Evolutionary conservation across 352 stramenopile genomes (phyloP).

Genomic region (Phytophthora citricola): DNA sequence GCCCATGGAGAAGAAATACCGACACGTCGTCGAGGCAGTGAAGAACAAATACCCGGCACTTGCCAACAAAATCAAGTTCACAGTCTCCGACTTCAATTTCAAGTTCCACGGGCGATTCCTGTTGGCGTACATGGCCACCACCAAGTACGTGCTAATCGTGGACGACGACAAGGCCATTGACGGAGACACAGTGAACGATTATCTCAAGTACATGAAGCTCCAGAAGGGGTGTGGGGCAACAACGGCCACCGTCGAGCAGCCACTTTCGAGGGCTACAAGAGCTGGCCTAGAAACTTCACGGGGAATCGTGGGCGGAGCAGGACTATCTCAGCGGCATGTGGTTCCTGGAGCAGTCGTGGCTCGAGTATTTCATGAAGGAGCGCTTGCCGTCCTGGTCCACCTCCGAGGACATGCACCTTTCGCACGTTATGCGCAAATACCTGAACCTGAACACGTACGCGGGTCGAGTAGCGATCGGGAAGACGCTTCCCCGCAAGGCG

Average conservation of each 20-base stretch:
- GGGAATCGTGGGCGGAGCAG: constrained; percentile 48
- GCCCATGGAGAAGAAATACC: constrained; percentile 48
- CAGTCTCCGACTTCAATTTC: constrained; percentile 56
- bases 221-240: constrained; percentile 58
- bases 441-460: constrained; percentile 73
- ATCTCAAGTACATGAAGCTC: constrained; percentile 49
- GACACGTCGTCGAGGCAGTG: constrained; percentile 42
- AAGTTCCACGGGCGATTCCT: constrained; percentile 64
- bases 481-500: constrained; percentile 43
- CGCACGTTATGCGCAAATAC: constrained; percentile 70
- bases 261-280: constrained; percentile 57
- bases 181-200: constrained; percentile 47
- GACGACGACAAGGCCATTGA: constrained; percentile 62
- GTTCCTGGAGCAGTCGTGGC: constrained; percentile 68
- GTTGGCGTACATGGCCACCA: constrained; percentile 59
- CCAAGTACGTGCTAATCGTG: constrained; percentile 60
- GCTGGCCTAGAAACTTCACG: constrained; percentile 51
- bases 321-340: constrained; percentile 76
- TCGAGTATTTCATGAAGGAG: constrained; percentile 73
- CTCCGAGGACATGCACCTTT: constrained; percentile 69
- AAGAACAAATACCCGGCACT: constrained; percentile 31
- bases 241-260: constrained; percentile 51
- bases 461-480: constrained; percentile 45
- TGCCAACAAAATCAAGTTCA: constrained; percentile 45
- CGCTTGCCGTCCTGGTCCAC: constrained; percentile 57